Evolutionary conservation across 179 eudicot genomes (phyloP).

Genomic region (Carnegiea gigantea): DNA sequence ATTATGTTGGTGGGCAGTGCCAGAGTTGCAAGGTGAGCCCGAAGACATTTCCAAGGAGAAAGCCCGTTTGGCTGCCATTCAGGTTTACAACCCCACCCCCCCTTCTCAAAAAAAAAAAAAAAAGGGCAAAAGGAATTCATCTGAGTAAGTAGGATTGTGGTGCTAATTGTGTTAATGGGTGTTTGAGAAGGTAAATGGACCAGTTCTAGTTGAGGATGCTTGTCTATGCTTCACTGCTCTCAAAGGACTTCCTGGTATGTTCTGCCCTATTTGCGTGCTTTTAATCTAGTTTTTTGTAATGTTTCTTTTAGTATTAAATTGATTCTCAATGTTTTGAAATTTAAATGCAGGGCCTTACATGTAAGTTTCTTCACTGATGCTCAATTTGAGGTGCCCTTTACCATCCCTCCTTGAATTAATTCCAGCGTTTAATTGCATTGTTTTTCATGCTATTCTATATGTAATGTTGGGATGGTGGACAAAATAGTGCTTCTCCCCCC

Average conservation of each 20-base stretch:
- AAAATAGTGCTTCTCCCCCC: neutral
- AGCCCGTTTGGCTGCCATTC: constrained; percentile 84
- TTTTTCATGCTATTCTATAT: neutral
- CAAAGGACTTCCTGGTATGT: constrained; percentile 86
- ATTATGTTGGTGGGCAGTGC: constrained; percentile 43
- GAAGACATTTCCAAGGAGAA: constrained; percentile 94
- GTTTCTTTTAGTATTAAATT: neutral
- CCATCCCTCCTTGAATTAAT: constrained; percentile 10
- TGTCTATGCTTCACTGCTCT: constrained; percentile 93
- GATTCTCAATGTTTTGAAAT: constrained; percentile 8
- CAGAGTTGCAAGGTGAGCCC: constrained; percentile 96
- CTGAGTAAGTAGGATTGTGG: neutral
- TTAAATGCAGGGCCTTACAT: constrained; percentile 89
- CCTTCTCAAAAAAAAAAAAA: too few species aligned
- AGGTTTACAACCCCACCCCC: constrained; percentile 38
- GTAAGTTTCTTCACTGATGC: constrained; percentile 54
- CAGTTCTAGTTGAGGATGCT: constrained; percentile 94
- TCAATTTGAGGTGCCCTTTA: constrained; percentile 23
- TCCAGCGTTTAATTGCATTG: constrained; percentile 19
- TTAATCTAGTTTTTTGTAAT: neutral
- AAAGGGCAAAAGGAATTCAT: neutral
- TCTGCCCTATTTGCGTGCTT: neutral
- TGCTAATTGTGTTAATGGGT: constrained; percentile 11
- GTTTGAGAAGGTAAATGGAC: constrained; percentile 73
- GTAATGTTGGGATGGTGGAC: too few species aligned